Percentiles rank a stretch among this genome's conserved stretches.
Evolutionary conservation across 2,329 filamentous ascomycete species (phyloP).

Genomic region (Neonectria faginata): DNA sequence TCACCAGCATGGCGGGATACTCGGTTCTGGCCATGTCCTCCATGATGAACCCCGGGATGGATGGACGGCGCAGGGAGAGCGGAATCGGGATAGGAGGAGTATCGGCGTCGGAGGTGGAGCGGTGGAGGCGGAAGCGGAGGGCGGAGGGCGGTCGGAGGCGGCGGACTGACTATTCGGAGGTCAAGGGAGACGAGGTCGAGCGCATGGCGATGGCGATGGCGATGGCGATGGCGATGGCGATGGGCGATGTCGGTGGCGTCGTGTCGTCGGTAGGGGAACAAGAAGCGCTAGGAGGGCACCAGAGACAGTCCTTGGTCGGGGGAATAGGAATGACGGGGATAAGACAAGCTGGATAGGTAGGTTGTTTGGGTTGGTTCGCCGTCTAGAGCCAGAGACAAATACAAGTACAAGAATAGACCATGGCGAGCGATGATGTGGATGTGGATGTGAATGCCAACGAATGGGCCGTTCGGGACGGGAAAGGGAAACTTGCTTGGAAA

Average conservation of each 20-base stretch:
- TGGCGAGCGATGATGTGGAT: slow-evolving; percentile 3
- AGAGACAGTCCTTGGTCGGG: background rate
- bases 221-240: slow-evolving; percentile 15
- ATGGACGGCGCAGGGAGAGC: slow-evolving; percentile 31
- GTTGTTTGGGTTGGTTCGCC: background rate
- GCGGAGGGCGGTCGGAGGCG: background rate
- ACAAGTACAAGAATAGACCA: slow-evolving; percentile 5
- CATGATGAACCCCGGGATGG: slow-evolving; percentile 62
- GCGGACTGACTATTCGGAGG: slow-evolving; percentile 12
- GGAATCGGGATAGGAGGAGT: background rate
- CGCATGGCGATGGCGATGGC: slow-evolving; percentile 29
- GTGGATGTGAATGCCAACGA: slow-evolving; percentile 11
- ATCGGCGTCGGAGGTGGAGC: slow-evolving; percentile 1
- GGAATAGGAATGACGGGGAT: background rate
- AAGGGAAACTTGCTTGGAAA: slow-evolving; percentile 29
- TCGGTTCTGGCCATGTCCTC: slow-evolving; percentile 85
- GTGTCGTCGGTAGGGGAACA: slow-evolving; percentile 9
- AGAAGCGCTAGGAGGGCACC: slow-evolving; percentile 3
- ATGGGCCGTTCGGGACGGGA: slow-evolving; percentile 25
- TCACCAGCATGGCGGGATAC: slow-evolving; percentile 94
- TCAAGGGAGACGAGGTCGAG: slow-evolving; percentile 14
- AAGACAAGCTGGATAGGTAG: background rate
- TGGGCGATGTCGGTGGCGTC: slow-evolving; percentile 8
- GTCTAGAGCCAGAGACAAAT: slow-evolving; percentile 5
- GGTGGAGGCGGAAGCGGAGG: background rate